phyloP scores from a whole-genome alignment of 1,284 basidiomycete species.

The Heterobasidion annosum region DNA sequence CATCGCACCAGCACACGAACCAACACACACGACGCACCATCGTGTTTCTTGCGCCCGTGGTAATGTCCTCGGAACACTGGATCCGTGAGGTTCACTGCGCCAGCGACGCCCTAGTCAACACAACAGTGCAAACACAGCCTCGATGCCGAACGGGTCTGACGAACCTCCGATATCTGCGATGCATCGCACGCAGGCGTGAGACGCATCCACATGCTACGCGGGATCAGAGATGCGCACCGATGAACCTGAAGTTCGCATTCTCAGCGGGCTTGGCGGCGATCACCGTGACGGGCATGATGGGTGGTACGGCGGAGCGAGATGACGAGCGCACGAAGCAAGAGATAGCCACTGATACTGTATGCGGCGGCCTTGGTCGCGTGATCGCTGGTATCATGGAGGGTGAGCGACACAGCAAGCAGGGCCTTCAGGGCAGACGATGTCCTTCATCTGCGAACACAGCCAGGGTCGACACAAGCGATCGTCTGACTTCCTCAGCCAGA shows the following conservation, averaged over 20 bases:
- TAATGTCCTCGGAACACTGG: conserved; percentile 51
- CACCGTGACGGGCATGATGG: background rate
- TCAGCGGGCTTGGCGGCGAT: background rate
- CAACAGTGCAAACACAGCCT: background rate
- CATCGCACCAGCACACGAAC: background rate
- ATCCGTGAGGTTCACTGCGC: conserved; percentile 54
- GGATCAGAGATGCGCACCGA: conserved; percentile 21
- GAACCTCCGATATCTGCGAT: conserved; percentile 36
- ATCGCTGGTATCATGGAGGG: no score
- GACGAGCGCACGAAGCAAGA: background rate
- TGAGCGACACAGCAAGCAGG: no score
- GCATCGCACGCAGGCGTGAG: background rate
- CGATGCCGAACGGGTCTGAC: conserved; percentile 1
- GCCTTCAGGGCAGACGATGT: no score
- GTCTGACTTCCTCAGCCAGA: no score
- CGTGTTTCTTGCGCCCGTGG: conserved; percentile 43
- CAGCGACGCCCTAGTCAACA: background rate
- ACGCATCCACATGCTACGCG: background rate
- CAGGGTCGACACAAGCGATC: no score
- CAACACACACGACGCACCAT: conserved; percentile 23
- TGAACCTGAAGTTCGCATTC: conserved; percentile 21
- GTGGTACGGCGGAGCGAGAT: background rate
- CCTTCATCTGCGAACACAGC: no score
- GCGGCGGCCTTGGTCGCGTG: no score
- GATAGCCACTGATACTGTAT: background rate